Base-by-base conservation (phyloP, 192 early-diverging fungal species). In the Umbelopsis isabellina region DNA sequence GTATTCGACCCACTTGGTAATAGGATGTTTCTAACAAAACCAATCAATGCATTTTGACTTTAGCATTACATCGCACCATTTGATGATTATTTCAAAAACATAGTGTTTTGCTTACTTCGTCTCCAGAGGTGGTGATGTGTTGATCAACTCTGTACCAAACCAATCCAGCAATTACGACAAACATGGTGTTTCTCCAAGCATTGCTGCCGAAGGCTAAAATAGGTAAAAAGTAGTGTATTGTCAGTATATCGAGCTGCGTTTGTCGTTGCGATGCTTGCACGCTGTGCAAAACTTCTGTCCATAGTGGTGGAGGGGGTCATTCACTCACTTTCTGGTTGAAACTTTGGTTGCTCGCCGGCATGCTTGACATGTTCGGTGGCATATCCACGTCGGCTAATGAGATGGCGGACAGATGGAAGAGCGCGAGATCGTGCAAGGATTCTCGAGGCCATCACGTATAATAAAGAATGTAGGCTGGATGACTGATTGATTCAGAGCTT, bases 1-100 rank as follows among this genome's bases (percentile, higher is more conserved):
- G 67, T 72, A 77, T 61, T 72, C 75, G 23, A 77, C 68, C 75
- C 75, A 77, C 49, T 53, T 49, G 33, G 75, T 77, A 55, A 77
- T 49, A 48, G 75, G 75, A 53, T 77, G 75, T 49, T 72, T 77
- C 75, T 77, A 51, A 27, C 27, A 30, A 65, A 7, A 21, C 25
- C 22, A 10, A 41, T 41, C 6, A 2, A 41, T 21, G 27, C 10
- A 21, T 18, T 20, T 21, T 49, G 23, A 61, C 37, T 21, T 35
- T 18, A 25, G 21, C 21, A 69, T 49, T 49, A 30, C 4, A 30
- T 20, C 22, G 35, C n/a, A 30, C 25, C 4, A 6, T 4, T 64
- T 13, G 3, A 64, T 20, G 33, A 15, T 1, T 33, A 13, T 35
- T 30, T 67, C 11, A 27, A 67, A 1, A 67, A 12, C 11, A 11